A percentile compares a stretch with the other conserved stretches of the same genome.
These are phyloP conservation scores for Plasmodium adleri DNA, from an alignment of 169 alveolate species.

Conservation along the genomic window DNA sequence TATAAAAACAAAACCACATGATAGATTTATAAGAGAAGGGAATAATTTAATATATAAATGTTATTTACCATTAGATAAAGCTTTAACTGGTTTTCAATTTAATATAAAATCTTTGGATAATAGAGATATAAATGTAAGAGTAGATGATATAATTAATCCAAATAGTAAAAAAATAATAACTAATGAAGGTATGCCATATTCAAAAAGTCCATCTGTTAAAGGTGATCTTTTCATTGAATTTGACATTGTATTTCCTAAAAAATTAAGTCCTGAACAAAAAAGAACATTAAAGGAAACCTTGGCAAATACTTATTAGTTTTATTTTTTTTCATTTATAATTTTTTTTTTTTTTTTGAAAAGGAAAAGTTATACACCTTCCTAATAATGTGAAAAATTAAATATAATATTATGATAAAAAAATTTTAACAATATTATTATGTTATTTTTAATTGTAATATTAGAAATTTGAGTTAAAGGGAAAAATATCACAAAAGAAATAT, in stretches of 20 bases:
- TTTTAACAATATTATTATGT: too few species aligned
- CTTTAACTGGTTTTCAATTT: constrained; percentile 89
- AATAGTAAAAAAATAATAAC: constrained; percentile 84
- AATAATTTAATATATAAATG: constrained; percentile 86
- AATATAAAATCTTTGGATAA: constrained; percentile 87
- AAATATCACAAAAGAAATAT: too few species aligned
- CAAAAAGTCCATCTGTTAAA: constrained; percentile 81
- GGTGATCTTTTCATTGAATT: constrained; percentile 87
- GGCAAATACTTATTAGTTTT: constrained; percentile 2
- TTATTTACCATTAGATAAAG: constrained; percentile 86
- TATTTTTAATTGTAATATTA: too few species aligned
- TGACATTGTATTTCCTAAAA: constrained; percentile 85
- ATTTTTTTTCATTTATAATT: too few species aligned
- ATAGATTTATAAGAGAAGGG: constrained; percentile 85
- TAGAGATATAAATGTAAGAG: constrained; percentile 85
- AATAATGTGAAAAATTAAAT: too few species aligned
- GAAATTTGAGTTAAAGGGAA: too few species aligned
- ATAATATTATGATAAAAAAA: too few species aligned
- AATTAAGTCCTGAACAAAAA: constrained; percentile 84
- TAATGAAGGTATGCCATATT: constrained; percentile 85
- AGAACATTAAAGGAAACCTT: constrained; percentile 16
- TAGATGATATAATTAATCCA: constrained; percentile 86
- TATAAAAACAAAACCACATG: constrained; percentile 83
- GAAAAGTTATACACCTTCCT: too few species aligned
- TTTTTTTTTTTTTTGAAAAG: too few species aligned